Evolutionary conservation across 2,329 filamentous ascomycete species (phyloP).

Genomic region (Biscogniauxia marginata): DNA sequence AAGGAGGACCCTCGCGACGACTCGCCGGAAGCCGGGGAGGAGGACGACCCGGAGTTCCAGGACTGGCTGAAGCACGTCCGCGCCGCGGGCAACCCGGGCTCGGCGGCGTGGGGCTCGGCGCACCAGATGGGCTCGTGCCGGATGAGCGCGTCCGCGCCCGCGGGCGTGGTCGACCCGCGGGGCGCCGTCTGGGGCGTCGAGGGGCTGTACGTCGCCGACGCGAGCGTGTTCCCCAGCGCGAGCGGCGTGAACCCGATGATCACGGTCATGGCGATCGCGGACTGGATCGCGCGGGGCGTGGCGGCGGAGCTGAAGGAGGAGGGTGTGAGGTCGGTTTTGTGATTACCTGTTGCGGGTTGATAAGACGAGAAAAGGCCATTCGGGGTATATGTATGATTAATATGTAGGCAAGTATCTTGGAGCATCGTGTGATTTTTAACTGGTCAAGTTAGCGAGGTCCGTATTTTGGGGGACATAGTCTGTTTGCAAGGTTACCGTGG

Average conservation of each 20-base stretch:
- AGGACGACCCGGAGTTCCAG: conserved; percentile 59
- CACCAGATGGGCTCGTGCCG: conserved; percentile 80
- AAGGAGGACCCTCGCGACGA: too few relatives aligned
- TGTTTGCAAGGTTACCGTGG: too few relatives aligned
- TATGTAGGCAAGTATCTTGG: too few relatives aligned
- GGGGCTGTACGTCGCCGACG: conserved; percentile 69
- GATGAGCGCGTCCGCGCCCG: conserved; percentile 57
- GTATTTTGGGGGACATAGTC: too few relatives aligned
- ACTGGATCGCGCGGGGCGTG: conserved; percentile 61
- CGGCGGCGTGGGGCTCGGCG: conserved; percentile 62
- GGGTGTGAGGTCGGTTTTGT: conserved; percentile 7
- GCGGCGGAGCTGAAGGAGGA: conserved; percentile 44
- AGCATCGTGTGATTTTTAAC: too few relatives aligned
- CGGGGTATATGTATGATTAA: too few relatives aligned
- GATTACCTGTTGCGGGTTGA: too few relatives aligned
- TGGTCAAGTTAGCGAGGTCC: too few relatives aligned
- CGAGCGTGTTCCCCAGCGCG: conserved; percentile 73
- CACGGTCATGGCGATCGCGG: conserved; percentile 69
- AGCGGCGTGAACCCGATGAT: conserved; percentile 83
- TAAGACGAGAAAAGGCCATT: too few relatives aligned
- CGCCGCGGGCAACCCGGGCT: conserved; percentile 46
- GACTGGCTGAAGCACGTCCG: conserved; percentile 55
- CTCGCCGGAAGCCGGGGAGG: conserved; percentile 37
- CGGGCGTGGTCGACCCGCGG: conserved; percentile 57
- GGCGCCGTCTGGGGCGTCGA: conserved; percentile 65